Evolutionary conservation across 305 asterid genomes (phyloP), one percentile per base, ranked within the genome.

Genomic region (Fraxinus xanthoxyloides): DNA sequence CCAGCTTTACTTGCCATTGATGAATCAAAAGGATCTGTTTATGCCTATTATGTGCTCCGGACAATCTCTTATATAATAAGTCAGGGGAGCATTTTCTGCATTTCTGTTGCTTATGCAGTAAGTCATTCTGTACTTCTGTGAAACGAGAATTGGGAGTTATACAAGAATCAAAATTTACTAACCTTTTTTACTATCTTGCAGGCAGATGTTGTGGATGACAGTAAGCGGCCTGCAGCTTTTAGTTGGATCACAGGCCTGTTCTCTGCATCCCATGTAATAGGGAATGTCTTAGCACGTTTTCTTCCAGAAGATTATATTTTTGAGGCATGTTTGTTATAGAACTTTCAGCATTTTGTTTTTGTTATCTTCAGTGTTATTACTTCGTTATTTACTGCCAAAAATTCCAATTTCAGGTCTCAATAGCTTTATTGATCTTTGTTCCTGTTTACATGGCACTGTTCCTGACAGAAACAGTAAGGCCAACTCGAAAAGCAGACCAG

Each of bases 1-100:
- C 76, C 94, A 95, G 99, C 90, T 83, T 89, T 94, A 85, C 97
- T 95, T 59, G 95, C 97, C 82, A 82, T 95, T 83, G 84, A 87
- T 69, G 87, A 90, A 28, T 93, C 98, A 10, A 89, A 82, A 89
- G 91, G 88, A 80, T 84, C 93, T 31, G 97, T 95, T 28, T 95
- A 95, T 80, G 95, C 97, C 81, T 95, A 93, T 83, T 95, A 94
- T 80, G 85, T 84, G 80, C 82, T 94, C 82, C 93, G 97, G 69
- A 94, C 97, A 12, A 35, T 95, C 80, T 93, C 97, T 72, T 86
- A 85, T 43, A 91, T 95, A 88, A 85, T 95, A 79, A 94, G 98
- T 91, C 97, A 95, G 86, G 99, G 99, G 88, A 95, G 94, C 91
- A 93, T 95, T 86, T 94, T 94, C 91, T 92, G 96, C 86, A 92